phyloP scores from a whole-genome alignment of 192 early-diverging fungal species.

The Linnemannia zychae region DNA sequence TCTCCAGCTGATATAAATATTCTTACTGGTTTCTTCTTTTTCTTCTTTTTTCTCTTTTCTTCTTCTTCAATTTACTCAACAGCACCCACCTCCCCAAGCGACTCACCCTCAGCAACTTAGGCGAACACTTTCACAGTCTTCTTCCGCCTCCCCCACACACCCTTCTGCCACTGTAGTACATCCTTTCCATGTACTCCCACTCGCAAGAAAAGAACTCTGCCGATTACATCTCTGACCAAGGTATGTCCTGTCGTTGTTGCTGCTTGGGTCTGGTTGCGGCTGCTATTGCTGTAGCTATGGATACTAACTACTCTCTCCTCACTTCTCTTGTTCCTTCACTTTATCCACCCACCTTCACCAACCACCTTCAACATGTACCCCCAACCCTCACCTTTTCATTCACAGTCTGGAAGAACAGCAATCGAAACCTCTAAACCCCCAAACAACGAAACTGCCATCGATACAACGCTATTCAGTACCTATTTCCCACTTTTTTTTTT shows the following conservation, averaged over 20 bases:
- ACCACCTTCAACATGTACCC: too few relatives aligned
- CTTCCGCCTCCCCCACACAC: not conserved
- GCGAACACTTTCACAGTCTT: slow-evolving; percentile 8
- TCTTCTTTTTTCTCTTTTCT: not conserved
- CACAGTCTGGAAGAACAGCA: slow-evolving; percentile 58
- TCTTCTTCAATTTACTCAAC: not conserved
- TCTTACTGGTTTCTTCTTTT: not conserved
- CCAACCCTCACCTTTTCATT: too few relatives aligned
- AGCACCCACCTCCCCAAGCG: not conserved
- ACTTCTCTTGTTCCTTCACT: slow-evolving; percentile 13
- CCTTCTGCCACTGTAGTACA: slow-evolving; percentile 44
- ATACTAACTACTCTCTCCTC: slow-evolving; percentile 17
- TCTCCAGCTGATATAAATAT: not conserved
- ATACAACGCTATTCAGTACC: slow-evolving; percentile 8
- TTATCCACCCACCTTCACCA: slow-evolving; percentile 18
- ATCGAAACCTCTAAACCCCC: slow-evolving; percentile 36
- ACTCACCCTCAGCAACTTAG: slow-evolving; percentile 8
- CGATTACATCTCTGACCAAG: slow-evolving; percentile 94
- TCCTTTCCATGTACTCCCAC: slow-evolving; percentile 81
- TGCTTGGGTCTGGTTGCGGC: too few relatives aligned
- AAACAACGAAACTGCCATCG: slow-evolving; percentile 48
- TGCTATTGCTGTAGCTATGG: not conserved
- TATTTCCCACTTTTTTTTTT: slow-evolving; percentile 8
- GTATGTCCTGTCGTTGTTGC: slow-evolving; percentile 44
- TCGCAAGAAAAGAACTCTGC: slow-evolving; percentile 86